Conservation (phyloP, 1,284 basidiomycete species). For the Polyporus tsugae region DNA sequence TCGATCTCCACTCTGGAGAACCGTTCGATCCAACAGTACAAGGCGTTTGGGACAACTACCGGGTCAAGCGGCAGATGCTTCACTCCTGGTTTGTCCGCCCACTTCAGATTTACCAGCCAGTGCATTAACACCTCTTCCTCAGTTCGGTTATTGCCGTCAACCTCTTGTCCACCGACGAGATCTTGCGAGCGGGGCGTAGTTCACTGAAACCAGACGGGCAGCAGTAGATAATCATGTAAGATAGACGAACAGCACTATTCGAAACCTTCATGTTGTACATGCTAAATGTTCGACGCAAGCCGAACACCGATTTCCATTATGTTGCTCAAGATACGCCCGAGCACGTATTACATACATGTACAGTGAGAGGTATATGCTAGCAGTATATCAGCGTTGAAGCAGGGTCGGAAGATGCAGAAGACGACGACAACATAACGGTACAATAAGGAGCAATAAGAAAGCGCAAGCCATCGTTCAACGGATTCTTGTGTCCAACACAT, state of each 20-base stretch:
- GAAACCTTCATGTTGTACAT: neutral
- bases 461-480: constrained; percentile 24
- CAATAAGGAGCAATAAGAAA: constrained; percentile 42
- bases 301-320: constrained; percentile 25
- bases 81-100: constrained; percentile 81
- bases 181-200: constrained; percentile 92
- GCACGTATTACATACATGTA: constrained; percentile 34
- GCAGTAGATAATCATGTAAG: constrained; percentile 45
- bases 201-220: constrained; percentile 85
- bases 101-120: constrained; percentile 6
- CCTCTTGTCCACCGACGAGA: constrained; percentile 95
- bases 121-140: constrained; percentile 10
- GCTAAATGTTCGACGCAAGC: neutral
- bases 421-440: constrained; percentile 26
- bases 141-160: constrained; percentile 99
- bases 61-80: constrained; percentile 98
- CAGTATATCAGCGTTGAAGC: constrained; percentile 20
- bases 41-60: constrained; percentile 99
- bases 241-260: constrained; percentile 20
- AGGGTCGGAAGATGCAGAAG: constrained; percentile 16
- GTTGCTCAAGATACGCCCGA: constrained; percentile 24
- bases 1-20: constrained; percentile 94
- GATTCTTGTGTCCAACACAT: constrained; percentile 32
- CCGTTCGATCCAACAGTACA: constrained; percentile 96
- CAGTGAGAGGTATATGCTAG: constrained; percentile 28